Evolutionary conservation across 2,329 filamentous ascomycete genomes (phyloP).

Genomic region (Cladosporium sp.): DNA sequence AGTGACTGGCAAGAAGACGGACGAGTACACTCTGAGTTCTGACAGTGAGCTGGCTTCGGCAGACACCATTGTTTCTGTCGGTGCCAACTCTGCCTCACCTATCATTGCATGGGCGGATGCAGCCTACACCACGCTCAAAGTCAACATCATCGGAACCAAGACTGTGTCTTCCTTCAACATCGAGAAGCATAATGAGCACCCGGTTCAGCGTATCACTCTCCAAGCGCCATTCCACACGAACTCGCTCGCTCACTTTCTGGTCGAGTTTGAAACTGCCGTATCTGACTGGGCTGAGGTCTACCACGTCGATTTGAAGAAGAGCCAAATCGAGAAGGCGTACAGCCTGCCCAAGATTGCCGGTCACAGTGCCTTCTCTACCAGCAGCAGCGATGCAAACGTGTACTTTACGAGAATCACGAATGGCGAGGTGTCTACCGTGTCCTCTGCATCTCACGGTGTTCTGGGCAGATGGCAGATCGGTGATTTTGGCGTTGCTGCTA

Average conservation of each 20-base stretch:
- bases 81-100: constrained; percentile 68
- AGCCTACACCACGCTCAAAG: constrained; percentile 56
- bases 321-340: constrained; percentile 70
- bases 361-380: constrained; percentile 71
- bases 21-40: constrained; percentile 66
- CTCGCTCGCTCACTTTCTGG: constrained; percentile 75
- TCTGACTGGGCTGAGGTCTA: constrained; percentile 82
- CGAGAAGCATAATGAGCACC: constrained; percentile 31
- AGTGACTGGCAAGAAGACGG: constrained; percentile 64
- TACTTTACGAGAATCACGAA: constrained; percentile 82
- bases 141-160: constrained; percentile 62
- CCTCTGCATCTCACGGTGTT: constrained; percentile 70
- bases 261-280: constrained; percentile 67
- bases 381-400: constrained; percentile 71
- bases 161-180: constrained; percentile 40
- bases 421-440: constrained; percentile 67
- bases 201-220: constrained; percentile 53
- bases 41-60: constrained; percentile 66
- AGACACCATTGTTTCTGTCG: constrained; percentile 67
- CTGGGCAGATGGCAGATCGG: constrained; percentile 69
- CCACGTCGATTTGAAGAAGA: constrained; percentile 69
- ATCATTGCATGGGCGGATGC: constrained; percentile 72
- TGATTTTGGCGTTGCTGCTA: constrained; percentile 25
- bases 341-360: constrained; percentile 67
- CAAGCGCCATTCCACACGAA: constrained; percentile 70